Evolutionary conservation across 139 green algal genomes (phyloP), one percentile per base, ranked within the genome.

Genomic region (Spirogloea muscicola): DNA sequence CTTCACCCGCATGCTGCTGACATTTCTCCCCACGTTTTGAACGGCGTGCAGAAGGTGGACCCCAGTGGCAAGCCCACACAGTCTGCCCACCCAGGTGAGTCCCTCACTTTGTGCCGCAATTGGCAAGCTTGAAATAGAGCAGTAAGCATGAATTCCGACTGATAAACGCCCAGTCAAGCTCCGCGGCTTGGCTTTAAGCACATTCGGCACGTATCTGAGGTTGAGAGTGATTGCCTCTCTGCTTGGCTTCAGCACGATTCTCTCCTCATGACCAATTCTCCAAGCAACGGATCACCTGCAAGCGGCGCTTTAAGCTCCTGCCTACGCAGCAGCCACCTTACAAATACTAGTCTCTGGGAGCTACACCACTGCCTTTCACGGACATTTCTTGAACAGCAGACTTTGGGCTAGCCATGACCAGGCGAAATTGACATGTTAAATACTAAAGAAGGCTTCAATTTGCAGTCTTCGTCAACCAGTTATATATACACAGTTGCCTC

Each of bases 211-310:
- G 13, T 16, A 16, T 13, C 13, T 16, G 44, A 52, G 13, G 13
- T 52, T 48, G 13, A 44, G 21, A 36, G 27, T 68, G n/a, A 51
- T 68, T 31, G 10, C 52, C 52, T 36, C 13, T 62, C 10, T 36
- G 16, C 33, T 27, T 62, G 52, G 10, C 29, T 79, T 90, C 94
- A 27, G 94, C 94, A 0, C 88, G 93, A 43, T 98, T 98, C 84
- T 96, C 90, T 0, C 94, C 94, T 0, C 94, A 98, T 51, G 94
- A 98, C 84, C 98, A 98, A 85, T 97, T 98, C 79, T 94, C 87
- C 1, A 87, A 93, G 27, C 91, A 98, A 83, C 84, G 94, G 10
- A 80, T 96, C 1, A 93, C 88, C 0, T 87, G 79, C 63, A 98
- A 98, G 84, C 92, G 91, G 84, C 87, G 94, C 7, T 98, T 98